A percentile compares a stretch with the other conserved stretches of the same genome.
phyloP scores from a whole-genome alignment of 371 early-diverging fungal species.

The Circinella minor region DNA sequence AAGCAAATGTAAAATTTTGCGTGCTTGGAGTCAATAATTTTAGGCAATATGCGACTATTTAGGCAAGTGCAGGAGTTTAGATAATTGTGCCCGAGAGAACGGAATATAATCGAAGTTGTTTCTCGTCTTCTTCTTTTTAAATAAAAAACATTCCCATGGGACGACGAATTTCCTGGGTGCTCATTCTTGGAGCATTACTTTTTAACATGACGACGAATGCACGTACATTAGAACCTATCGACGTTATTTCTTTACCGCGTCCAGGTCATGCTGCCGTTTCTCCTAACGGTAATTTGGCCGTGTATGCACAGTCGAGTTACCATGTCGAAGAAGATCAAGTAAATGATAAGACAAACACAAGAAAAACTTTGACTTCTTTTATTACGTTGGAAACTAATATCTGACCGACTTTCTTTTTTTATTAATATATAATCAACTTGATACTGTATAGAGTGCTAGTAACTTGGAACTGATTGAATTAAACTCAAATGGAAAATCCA shows the following conservation, averaged over 20 bases:
- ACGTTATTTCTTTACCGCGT: conserved; percentile 57
- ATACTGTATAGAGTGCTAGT: conserved; percentile 34
- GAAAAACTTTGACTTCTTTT: not conserved
- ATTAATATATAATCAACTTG: not conserved
- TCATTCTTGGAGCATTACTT: not conserved
- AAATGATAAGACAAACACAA: not conserved
- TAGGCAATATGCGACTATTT: not conserved
- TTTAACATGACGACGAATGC: not conserved
- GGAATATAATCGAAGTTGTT: not conserved
- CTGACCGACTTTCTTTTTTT: no score
- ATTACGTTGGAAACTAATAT: no score
- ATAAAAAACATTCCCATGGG: not conserved
- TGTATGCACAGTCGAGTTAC: conserved; percentile 59
- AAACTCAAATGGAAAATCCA: conserved; percentile 25
- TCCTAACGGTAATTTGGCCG: conserved; percentile 52
- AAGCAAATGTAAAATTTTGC: not conserved
- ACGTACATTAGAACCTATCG: conserved; percentile 31
- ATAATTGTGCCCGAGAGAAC: not conserved
- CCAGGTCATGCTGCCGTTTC: conserved; percentile 51
- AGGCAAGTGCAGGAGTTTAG: not conserved
- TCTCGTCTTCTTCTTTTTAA: not conserved
- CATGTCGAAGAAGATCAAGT: conserved; percentile 50
- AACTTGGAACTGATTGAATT: conserved; percentile 53
- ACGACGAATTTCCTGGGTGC: not conserved
- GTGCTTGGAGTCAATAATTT: not conserved